Evolutionary conservation across 2,329 filamentous ascomycete species (phyloP).

Genomic region (Moelleriella libera): DNA sequence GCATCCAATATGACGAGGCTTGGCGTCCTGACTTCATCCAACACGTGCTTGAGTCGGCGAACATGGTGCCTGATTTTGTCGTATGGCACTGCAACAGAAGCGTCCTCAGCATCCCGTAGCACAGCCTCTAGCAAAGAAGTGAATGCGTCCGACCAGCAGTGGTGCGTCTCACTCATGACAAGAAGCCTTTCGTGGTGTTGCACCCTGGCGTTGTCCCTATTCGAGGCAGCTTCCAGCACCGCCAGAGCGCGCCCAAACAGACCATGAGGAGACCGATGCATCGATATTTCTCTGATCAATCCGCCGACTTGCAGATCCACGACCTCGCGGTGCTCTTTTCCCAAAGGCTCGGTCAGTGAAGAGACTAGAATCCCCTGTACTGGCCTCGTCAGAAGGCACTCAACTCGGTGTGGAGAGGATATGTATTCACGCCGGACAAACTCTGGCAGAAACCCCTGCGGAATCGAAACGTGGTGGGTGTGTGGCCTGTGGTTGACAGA

Average conservation of each 20-base stretch:
- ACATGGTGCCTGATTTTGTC: conserved; percentile 38
- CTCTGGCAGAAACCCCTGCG: conserved; percentile 19
- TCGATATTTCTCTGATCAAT: conserved; percentile 28
- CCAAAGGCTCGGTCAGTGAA: conserved; percentile 18
- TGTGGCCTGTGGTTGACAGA: neutral
- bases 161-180: conserved; percentile 4
- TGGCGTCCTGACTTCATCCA: conserved; percentile 38
- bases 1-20: conserved; percentile 41
- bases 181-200: neutral
- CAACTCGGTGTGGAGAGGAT: conserved; percentile 13
- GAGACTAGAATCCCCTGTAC: conserved; percentile 23
- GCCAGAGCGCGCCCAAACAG: conserved; percentile 28
- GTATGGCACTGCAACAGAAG: conserved; percentile 43
- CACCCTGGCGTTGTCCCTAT: neutral
- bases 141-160: conserved; percentile 43
- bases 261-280: conserved; percentile 27
- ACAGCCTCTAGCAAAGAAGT: conserved; percentile 39
- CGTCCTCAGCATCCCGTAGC: conserved; percentile 45
- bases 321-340: conserved; percentile 16
- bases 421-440: conserved; percentile 23
- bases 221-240: conserved; percentile 5
- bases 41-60: conserved; percentile 27
- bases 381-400: conserved; percentile 29
- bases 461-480: neutral
- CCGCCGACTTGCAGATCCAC: conserved; percentile 33